These are phyloP conservation scores for Nepenthes gracilis DNA, from an alignment of 148 eudicot species.

Conservation along the genomic window DNA sequence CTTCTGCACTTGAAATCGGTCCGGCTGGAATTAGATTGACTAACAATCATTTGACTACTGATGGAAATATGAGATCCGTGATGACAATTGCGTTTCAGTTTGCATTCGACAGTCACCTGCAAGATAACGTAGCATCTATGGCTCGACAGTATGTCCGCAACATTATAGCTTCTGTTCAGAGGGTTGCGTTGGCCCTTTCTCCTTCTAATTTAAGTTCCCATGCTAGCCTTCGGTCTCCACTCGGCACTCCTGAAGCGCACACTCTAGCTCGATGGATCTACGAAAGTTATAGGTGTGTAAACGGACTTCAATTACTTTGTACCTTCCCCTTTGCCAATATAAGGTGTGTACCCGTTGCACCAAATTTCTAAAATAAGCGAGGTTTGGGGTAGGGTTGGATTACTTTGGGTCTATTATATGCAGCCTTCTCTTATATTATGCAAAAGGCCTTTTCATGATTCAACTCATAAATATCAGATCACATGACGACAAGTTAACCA, in stretches of 20 bases:
- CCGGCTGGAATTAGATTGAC: constrained; percentile 49
- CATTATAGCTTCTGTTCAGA: constrained; percentile 87
- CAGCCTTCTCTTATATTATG: too few species aligned
- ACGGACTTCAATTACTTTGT: not conserved
- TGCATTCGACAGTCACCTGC: constrained; percentile 96
- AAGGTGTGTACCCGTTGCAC: too few species aligned
- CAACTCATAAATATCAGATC: too few species aligned
- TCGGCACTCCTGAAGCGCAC: constrained; percentile 86
- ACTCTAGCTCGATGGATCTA: constrained; percentile 91
- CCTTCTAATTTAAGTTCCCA: constrained; percentile 52
- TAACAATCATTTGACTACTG: constrained; percentile 22
- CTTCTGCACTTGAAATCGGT: constrained; percentile 90
- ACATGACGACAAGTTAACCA: too few species aligned
- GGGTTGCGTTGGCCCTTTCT: constrained; percentile 90
- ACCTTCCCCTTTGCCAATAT: not conserved
- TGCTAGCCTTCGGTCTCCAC: constrained; percentile 53
- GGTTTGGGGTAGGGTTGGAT: too few species aligned
- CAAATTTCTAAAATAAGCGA: too few species aligned
- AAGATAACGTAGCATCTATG: constrained; percentile 88
- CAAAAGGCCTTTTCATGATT: too few species aligned
- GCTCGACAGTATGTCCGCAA: constrained; percentile 90
- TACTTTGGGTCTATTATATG: too few species aligned
- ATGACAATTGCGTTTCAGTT: constrained; percentile 96
- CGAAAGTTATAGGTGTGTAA: constrained; percentile 72
- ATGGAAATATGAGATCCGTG: constrained; percentile 61